phyloP scores from a whole-genome alignment of 345 rosid genomes.

The Conringia planisiliqua region DNA sequence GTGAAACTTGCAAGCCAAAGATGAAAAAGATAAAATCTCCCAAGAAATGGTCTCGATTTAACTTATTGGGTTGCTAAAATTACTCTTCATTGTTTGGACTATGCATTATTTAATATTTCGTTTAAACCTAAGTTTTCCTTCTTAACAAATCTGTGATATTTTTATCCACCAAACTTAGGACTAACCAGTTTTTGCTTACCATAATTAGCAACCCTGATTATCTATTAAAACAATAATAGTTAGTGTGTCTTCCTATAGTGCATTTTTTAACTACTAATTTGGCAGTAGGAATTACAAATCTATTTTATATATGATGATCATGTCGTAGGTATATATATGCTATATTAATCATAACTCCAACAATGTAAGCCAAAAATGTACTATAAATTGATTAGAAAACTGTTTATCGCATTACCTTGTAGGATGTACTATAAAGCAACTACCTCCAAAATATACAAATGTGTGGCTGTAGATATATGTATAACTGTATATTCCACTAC shows the following conservation, averaged over 20 bases:
- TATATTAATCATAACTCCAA: neutral
- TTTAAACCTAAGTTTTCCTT: neutral
- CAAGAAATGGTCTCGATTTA: conserved; percentile 42
- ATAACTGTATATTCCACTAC: conserved; percentile 22
- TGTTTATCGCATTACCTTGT: neutral
- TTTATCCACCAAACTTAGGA: neutral
- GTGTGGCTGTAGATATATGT: conserved; percentile 19
- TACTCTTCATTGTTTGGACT: neutral
- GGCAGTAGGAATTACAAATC: neutral
- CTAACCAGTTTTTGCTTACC: neutral
- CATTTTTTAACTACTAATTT: neutral
- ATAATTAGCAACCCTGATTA: neutral
- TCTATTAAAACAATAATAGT: neutral
- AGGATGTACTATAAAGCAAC: conserved; percentile 24
- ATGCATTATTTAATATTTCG: neutral
- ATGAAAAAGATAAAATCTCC: conserved; percentile 34
- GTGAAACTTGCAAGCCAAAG: conserved; percentile 32
- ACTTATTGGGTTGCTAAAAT: conserved; percentile 49
- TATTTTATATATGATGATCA: neutral
- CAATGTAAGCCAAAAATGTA: conserved; percentile 14
- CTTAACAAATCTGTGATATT: neutral
- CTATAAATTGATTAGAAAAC: neutral
- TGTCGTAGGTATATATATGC: neutral
- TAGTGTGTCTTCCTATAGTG: neutral
- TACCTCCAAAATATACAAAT: conserved; percentile 11